Conservation (phyloP, 108 stramenopile genomes). For the Hondaea fermentalgiana region DNA sequence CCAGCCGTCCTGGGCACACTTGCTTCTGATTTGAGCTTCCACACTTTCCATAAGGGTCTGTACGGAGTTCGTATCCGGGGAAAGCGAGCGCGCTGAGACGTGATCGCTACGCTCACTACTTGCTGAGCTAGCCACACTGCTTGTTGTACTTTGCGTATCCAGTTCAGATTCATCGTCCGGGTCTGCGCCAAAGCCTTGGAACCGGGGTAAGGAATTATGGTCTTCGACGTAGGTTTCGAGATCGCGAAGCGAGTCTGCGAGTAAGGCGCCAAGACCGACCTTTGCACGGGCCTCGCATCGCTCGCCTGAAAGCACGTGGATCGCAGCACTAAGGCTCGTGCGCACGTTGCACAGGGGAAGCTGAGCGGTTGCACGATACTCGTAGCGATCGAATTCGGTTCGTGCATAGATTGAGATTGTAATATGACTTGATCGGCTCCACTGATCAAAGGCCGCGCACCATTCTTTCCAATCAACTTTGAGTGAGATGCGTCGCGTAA, state of each 20-base stretch:
- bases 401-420: not conserved
- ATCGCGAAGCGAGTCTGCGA: not conserved
- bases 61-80: not conserved
- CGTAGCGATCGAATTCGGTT: not conserved
- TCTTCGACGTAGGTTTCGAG: not conserved
- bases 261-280: not conserved
- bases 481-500: not conserved
- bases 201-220: not conserved
- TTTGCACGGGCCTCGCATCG: not conserved
- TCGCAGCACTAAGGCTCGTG: not conserved
- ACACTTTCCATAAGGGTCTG: not conserved
- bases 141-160: not conserved
- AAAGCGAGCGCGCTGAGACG: no score
- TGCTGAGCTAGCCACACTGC: no score
- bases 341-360: not conserved
- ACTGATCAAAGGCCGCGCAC: not conserved
- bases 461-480: not conserved
- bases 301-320: not conserved
- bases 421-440: not conserved
- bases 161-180: not conserved
- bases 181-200: not conserved
- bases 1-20: not conserved
- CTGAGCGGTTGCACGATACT: not conserved
- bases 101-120: no score
- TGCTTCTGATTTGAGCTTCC: not conserved